Evolutionary conservation across 2,329 filamentous ascomycete genomes (phyloP).

Genomic region (Diplodia seriata): DNA sequence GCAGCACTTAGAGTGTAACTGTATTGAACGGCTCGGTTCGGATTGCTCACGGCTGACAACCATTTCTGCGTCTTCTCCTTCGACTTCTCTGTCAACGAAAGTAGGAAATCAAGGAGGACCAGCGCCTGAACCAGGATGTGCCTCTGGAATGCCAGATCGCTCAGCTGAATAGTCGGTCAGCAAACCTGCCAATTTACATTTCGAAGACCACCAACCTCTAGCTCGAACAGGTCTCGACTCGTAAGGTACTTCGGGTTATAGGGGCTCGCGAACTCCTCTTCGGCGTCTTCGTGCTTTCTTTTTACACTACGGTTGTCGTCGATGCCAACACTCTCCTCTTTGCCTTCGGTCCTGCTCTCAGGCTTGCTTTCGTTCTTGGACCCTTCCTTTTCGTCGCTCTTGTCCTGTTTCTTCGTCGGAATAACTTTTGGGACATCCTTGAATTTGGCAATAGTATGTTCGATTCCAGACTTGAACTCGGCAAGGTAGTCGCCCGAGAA

Average conservation of each 20-base stretch:
- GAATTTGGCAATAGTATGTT: conserved; percentile 75
- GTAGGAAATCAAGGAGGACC: conserved; percentile 91
- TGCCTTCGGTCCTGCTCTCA: neutral
- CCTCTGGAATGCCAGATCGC: conserved; percentile 90
- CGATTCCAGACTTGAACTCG: conserved; percentile 67
- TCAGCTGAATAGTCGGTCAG: conserved; percentile 65
- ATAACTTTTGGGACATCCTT: conserved; percentile 72
- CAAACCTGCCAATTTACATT: conserved; percentile 17
- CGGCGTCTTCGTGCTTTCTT: conserved; percentile 70
- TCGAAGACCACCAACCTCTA: conserved; percentile 69
- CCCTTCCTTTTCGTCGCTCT: conserved; percentile 34
- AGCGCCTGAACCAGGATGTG: conserved; percentile 95
- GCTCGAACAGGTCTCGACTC: conserved; percentile 92
- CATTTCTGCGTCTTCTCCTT: conserved; percentile 67
- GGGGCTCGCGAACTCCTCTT: conserved; percentile 70
- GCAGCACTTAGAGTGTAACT: conserved; percentile 78
- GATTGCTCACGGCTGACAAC: conserved; percentile 71
- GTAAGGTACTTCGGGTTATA: conserved; percentile 99
- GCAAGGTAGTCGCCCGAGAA: conserved; percentile 75
- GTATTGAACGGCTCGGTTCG: conserved; percentile 84
- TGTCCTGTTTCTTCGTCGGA: conserved; percentile 63
- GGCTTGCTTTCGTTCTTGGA: conserved; percentile 49
- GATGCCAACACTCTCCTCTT: conserved; percentile 43
- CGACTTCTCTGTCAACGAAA: conserved; percentile 83
- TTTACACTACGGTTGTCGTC: conserved; percentile 65